These are phyloP conservation scores for Calonectria crousiana DNA, from an alignment of 2,329 filamentous ascomycete genomes.

Conservation along the genomic window DNA sequence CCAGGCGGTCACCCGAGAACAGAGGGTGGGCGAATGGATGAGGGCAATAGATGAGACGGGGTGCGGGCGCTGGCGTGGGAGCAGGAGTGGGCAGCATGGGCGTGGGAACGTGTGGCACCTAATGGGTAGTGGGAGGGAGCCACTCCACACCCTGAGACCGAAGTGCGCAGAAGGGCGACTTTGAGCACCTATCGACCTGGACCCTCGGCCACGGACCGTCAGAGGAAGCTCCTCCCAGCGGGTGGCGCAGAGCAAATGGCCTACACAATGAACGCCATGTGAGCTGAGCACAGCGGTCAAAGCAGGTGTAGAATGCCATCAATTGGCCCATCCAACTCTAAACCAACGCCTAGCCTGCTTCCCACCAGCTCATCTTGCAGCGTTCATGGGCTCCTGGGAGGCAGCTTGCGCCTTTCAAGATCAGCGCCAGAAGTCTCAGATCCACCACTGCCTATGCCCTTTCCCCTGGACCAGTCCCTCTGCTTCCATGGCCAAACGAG, in stretches of 20 bases:
- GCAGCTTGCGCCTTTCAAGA: neutral
- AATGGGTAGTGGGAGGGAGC: slow-evolving; percentile 10
- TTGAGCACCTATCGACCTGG: neutral
- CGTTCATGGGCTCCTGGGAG: neutral
- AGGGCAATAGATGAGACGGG: slow-evolving; percentile 13
- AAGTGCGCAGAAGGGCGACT: neutral
- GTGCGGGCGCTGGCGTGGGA: slow-evolving; percentile 34
- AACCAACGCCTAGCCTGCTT: slow-evolving; percentile 2
- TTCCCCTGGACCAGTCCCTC: slow-evolving; percentile 11
- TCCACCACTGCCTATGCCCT: slow-evolving; percentile 7
- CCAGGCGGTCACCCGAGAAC: slow-evolving; percentile 34
- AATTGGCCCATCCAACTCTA: slow-evolving; percentile 7
- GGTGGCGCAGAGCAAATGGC: slow-evolving; percentile 16
- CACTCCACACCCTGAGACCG: neutral
- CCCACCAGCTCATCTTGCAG: slow-evolving; percentile 1
- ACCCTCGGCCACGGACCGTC: neutral
- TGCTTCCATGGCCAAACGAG: slow-evolving; percentile 4
- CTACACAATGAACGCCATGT: slow-evolving; percentile 23
- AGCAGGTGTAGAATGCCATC: neutral
- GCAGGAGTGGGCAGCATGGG: neutral
- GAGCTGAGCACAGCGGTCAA: neutral
- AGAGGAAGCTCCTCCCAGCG: slow-evolving; percentile 12
- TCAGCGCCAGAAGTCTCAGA: slow-evolving; percentile 7
- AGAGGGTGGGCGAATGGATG: neutral
- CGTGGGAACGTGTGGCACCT: neutral